Percentiles rank a stretch among this genome's conserved stretches.
Evolutionary conservation across 495 filamentous ascomycete species (phyloP).

Genomic region (Echria macrotheca): DNA sequence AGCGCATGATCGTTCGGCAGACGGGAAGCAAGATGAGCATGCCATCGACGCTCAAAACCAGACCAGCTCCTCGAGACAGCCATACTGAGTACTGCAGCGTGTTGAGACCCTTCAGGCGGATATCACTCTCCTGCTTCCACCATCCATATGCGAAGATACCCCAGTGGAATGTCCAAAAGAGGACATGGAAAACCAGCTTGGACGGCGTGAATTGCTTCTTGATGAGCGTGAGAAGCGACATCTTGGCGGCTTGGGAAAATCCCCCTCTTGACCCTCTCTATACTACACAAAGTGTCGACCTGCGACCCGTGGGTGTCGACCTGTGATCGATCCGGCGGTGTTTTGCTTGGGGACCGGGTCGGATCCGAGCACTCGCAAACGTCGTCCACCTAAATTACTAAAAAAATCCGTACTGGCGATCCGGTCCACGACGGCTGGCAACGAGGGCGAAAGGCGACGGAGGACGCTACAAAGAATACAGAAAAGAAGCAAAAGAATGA

Average conservation of each 20-base stretch:
- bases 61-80: slow-evolving; percentile 88
- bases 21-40: slow-evolving; percentile 88
- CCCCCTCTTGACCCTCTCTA: slow-evolving; percentile 15
- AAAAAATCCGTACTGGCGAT: slow-evolving; percentile 9
- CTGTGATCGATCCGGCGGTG: slow-evolving; percentile 17
- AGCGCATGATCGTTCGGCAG: slow-evolving; percentile 83
- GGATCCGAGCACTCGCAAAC: slow-evolving; percentile 10
- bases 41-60: slow-evolving; percentile 75
- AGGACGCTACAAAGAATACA: slow-evolving; percentile 20
- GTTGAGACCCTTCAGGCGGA: slow-evolving; percentile 69
- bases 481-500: slow-evolving; percentile 44
- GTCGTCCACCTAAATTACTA: slow-evolving; percentile 14
- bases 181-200: slow-evolving; percentile 72
- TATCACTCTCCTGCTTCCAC: slow-evolving; percentile 68
- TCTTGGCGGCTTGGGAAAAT: slow-evolving; percentile 27
- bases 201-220: slow-evolving; percentile 58
- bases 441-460: slow-evolving; percentile 5
- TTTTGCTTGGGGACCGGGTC: no score
- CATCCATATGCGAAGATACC: slow-evolving; percentile 83
- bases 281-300: slow-evolving; percentile 41
- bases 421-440: slow-evolving; percentile 5
- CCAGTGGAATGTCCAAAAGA: slow-evolving; percentile 83
- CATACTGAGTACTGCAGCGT: slow-evolving; percentile 82
- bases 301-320: slow-evolving; percentile 38
- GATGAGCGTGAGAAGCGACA: slow-evolving; percentile 35